These are phyloP conservation scores for Cyclanthera cordifolia DNA, from an alignment of 306 rosid genomes.

Conservation along the genomic window DNA sequence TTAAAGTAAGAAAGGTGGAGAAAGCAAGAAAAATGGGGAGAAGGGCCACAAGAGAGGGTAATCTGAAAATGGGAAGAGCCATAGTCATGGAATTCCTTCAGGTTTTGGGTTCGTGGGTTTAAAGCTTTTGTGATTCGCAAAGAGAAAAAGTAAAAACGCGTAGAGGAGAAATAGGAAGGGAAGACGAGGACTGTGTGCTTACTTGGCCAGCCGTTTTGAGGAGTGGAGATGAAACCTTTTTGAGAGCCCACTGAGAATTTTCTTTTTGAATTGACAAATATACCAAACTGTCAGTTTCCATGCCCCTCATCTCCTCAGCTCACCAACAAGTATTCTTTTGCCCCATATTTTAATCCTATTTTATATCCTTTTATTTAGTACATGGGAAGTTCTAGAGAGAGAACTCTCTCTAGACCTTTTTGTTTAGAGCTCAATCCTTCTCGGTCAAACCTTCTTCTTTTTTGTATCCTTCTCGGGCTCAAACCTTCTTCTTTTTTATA, in stretches of 20 bases:
- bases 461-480: no score
- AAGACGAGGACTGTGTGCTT: neutral
- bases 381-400: no score
- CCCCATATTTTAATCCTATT: neutral
- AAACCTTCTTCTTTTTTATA: no score
- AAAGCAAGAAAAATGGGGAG: neutral
- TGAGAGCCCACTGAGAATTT: constrained; percentile 3
- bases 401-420: no score
- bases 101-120: constrained; percentile 2
- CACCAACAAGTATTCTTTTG: neutral
- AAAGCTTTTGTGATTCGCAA: neutral
- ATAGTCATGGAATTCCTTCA: neutral
- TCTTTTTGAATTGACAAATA: neutral
- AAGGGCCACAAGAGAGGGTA: neutral
- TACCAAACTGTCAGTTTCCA: constrained; percentile 7
- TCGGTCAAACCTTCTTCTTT: no score
- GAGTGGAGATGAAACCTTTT: neutral
- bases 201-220: constrained; percentile 8
- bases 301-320: neutral
- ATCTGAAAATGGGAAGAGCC: neutral
- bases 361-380: no score
- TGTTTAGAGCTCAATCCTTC: no score
- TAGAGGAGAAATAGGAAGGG: neutral
- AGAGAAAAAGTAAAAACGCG: neutral
- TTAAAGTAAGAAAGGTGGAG: neutral